Evolutionary conservation across 768 basidiomycete species (phyloP).

Genomic region (Russula olivacea): DNA sequence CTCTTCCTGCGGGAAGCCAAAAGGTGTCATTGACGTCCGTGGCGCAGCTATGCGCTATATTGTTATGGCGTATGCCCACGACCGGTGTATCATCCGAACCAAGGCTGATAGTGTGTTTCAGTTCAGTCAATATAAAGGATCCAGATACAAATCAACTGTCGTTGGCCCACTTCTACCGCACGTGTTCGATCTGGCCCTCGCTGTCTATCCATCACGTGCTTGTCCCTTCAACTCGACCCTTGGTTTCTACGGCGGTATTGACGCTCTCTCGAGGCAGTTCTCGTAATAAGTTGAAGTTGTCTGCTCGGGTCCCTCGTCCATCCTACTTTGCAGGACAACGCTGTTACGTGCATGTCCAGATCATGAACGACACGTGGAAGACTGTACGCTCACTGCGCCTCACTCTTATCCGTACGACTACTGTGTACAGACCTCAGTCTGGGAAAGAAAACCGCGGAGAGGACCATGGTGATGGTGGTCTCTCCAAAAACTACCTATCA

Average conservation of each 20-base stretch:
- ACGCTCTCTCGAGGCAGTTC: slow-evolving; percentile 54
- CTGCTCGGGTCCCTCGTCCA: slow-evolving; percentile 60
- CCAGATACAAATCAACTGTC: slow-evolving; percentile 52
- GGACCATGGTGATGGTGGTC: slow-evolving; percentile 29
- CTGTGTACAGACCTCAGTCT: slow-evolving; percentile 55
- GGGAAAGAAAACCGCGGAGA: slow-evolving; percentile 32
- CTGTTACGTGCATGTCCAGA: slow-evolving; percentile 58
- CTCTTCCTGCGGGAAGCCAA: slow-evolving; percentile 44
- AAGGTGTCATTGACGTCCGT: slow-evolving; percentile 51
- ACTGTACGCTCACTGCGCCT: slow-evolving; percentile 60
- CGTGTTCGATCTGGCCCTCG: slow-evolving; percentile 74
- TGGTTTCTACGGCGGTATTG: slow-evolving; percentile 52
- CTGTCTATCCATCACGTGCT: slow-evolving; percentile 58
- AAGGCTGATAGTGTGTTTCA: slow-evolving; percentile 28
- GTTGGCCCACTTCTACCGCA: slow-evolving; percentile 85
- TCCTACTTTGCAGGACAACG: slow-evolving; percentile 81
- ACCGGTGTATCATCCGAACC: neutral
- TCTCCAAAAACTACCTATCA: slow-evolving; percentile 59
- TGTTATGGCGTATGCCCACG: slow-evolving; percentile 58
- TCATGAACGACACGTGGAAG: slow-evolving; percentile 65
- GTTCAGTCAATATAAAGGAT: slow-evolving; percentile 73
- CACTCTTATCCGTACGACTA: slow-evolving; percentile 57
- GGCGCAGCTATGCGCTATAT: slow-evolving; percentile 74
- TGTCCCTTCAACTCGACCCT: slow-evolving; percentile 50
- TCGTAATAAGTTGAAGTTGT: slow-evolving; percentile 48